phyloP scores from a whole-genome alignment of 1,139 yeast genomes.

The Pichia sp. region DNA sequence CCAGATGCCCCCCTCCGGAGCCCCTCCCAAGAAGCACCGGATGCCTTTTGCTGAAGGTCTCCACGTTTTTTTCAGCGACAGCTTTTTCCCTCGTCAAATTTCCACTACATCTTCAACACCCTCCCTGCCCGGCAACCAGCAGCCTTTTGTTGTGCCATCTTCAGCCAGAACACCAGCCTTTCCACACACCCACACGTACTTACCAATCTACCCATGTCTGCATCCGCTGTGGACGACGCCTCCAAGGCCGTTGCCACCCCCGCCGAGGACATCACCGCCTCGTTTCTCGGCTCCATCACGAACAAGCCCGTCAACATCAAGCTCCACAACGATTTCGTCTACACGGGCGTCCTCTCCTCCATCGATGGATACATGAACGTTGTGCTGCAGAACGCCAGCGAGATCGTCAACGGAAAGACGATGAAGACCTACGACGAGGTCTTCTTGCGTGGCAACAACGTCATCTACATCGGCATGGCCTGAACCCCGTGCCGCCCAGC shows the following conservation, averaged over 20 bases:
- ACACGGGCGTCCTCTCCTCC: conserved; percentile 69
- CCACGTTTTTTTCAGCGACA: too few species aligned
- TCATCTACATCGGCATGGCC: conserved; percentile 36
- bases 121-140: too few species aligned
- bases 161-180: too few species aligned
- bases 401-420: conserved; percentile 52
- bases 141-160: too few species aligned
- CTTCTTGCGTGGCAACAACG: conserved; percentile 91
- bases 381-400: conserved; percentile 74
- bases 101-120: too few species aligned
- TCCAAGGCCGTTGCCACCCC: neutral
- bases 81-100: too few species aligned
- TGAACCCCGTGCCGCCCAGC: neutral
- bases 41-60: too few species aligned
- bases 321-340: conserved; percentile 82
- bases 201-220: neutral
- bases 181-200: neutral
- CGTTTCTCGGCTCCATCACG: conserved; percentile 71
- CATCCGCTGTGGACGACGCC: neutral
- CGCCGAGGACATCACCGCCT: conserved; percentile 38
- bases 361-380: conserved; percentile 98
- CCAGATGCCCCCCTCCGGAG: too few species aligned
- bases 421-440: conserved; percentile 68
- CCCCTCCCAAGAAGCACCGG: too few species aligned
- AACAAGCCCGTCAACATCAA: conserved; percentile 81